These are phyloP conservation scores for Arabidopsis suecica DNA, from an alignment of 345 rosid species.

Conservation along the genomic window DNA sequence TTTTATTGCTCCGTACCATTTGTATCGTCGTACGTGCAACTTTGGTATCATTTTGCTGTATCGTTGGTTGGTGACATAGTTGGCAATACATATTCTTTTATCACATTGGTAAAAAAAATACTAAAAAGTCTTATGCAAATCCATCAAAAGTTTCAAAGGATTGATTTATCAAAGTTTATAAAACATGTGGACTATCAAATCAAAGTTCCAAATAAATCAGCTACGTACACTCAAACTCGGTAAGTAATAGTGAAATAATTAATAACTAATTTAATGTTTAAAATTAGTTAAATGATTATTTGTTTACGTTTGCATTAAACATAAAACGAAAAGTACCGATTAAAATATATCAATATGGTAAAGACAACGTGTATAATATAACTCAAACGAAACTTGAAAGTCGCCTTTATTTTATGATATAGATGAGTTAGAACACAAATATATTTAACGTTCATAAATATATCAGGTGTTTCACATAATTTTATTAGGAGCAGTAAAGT, in stretches of 20 bases:
- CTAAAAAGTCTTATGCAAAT: neutral
- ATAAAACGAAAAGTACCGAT: neutral
- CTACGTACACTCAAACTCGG: neutral
- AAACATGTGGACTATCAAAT: constrained; percentile 13
- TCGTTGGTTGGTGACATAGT: constrained; percentile 3
- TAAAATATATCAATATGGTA: neutral
- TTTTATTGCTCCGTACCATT: neutral
- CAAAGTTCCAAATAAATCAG: neutral
- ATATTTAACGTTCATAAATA: neutral
- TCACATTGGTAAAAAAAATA: neutral
- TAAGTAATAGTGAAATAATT: neutral
- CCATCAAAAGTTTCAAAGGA: neutral
- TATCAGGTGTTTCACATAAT: neutral
- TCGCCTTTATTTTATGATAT: neutral
- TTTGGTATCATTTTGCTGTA: neutral
- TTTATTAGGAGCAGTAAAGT: constrained; percentile 8
- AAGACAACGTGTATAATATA: neutral
- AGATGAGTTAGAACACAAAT: neutral
- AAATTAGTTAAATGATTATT: neutral
- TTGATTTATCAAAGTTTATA: constrained; percentile 7
- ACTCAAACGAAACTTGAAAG: neutral
- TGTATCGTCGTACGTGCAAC: neutral
- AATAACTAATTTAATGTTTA: neutral
- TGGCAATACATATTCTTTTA: neutral
- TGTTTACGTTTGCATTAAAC: constrained; percentile 11